These are phyloP conservation scores for Lotmaria passim DNA, from an alignment of 208 protist genomes.

Conservation along the genomic window DNA sequence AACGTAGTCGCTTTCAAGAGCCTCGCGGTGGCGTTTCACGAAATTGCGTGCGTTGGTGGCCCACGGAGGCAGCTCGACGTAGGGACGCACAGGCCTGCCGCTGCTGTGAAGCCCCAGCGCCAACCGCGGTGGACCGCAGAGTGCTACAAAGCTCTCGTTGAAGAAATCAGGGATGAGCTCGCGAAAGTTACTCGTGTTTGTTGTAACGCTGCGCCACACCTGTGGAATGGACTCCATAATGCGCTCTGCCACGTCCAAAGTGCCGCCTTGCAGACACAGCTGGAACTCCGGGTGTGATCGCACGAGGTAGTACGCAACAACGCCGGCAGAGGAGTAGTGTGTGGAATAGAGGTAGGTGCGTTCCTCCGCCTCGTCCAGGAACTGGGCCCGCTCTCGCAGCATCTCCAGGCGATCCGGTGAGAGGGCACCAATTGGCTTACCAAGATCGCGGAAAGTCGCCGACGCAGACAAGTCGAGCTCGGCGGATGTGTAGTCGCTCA, in stretches of 20 bases:
- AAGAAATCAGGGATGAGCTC: slow-evolving; percentile 96
- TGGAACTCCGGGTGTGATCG: slow-evolving; percentile 88
- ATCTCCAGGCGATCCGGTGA: slow-evolving; percentile 58
- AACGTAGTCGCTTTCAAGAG: slow-evolving; percentile 93
- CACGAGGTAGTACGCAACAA: slow-evolving; percentile 95
- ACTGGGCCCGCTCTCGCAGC: slow-evolving; percentile 53
- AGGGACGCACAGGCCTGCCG: slow-evolving; percentile 31
- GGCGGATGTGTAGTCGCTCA: slow-evolving; percentile 82
- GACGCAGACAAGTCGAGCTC: slow-evolving; percentile 64
- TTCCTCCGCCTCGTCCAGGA: slow-evolving; percentile 50
- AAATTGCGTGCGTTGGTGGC: slow-evolving; percentile 75
- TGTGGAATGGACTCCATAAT: slow-evolving; percentile 91
- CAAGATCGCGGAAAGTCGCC: slow-evolving; percentile 85
- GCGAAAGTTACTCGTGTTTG: slow-evolving; percentile 82
- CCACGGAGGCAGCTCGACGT: slow-evolving; percentile 93
- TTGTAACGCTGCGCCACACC: slow-evolving; percentile 78
- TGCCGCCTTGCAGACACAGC: slow-evolving; percentile 88
- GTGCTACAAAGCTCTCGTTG: slow-evolving; percentile 11
- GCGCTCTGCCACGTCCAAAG: slow-evolving; percentile 91
- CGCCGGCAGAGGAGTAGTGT: slow-evolving; percentile 95
- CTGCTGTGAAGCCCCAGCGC: slow-evolving; percentile 56
- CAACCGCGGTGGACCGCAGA: slow-evolving; percentile 35
- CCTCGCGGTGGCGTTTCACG: slow-evolving; percentile 60
- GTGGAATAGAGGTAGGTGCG: slow-evolving; percentile 90
- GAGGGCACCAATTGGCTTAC: slow-evolving; percentile 94